Evolutionary conservation across 768 basidiomycete genomes (phyloP), one percentile per base, ranked within the genome.

Genomic region (Russula griseocarnosa): DNA sequence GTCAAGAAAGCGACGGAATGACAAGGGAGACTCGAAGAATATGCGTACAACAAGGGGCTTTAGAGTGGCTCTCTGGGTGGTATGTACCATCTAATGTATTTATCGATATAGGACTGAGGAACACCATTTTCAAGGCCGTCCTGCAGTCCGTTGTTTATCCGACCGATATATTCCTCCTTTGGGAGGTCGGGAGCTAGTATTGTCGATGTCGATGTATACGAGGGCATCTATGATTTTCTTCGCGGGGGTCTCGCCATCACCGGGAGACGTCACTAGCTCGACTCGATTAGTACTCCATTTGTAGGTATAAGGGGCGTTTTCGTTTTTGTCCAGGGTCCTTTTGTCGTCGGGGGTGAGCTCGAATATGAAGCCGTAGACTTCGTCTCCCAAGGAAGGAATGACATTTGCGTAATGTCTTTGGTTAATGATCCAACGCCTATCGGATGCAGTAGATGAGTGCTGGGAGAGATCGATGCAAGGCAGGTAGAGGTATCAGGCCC

Each of bases 381-480:
- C 3, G 49, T 58, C 62, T 16, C 53, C 56, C 1, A 52, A 6
- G 10, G 62, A 66, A 38, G 61, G 56, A 32, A 66, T 34, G 24
- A 66, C 5, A 32, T 47, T 65, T 5, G 65, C 65, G 20, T 54
- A 58, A 8, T 62, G 56, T 3, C 20, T 28, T 54, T 59, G 44
- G 8, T 66, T 64, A 13, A 66, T 66, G 51, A 66, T 65, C 65
- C 65, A 66, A 47, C 62, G 46, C 64, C 64, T 65, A n/a, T 42
- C 13, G 11, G 22, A 36, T 55, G 9, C 38, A 18, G 38, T 40
- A 40, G 38, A 42, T 42, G 30, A 56, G 13, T 11, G 20, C 10
- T 24, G 5, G 9, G 16, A 20, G 13, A n/a, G 22, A 49, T 26
- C 2, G 7, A 26, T 5, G 14, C 34, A 36, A 36, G 34, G 34